These are phyloP conservation scores for Lachnellula subtilissima DNA, from an alignment of 2,329 filamentous ascomycete genomes.

Conservation along the genomic window DNA sequence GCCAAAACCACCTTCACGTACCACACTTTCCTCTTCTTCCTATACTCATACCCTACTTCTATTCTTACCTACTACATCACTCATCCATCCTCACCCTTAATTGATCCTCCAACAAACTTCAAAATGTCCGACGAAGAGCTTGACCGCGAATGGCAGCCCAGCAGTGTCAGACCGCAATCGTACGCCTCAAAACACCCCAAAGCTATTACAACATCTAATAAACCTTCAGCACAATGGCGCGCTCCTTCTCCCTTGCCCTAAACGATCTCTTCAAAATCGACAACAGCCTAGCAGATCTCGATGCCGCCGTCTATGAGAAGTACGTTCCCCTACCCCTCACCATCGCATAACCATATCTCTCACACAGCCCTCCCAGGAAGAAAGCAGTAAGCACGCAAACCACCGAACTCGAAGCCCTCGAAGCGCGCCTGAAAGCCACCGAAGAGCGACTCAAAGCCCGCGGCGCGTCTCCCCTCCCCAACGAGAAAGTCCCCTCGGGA, in stretches of 20 bases:
- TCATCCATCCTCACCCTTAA: neutral
- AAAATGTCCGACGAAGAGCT: conserved; percentile 59
- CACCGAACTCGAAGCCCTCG: conserved; percentile 79
- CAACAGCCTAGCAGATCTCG: conserved; percentile 67
- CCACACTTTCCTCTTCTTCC: neutral
- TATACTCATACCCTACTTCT: neutral
- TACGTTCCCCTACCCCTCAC: conserved; percentile 34
- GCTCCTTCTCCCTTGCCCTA: conserved; percentile 79
- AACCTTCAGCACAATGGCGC: conserved; percentile 69
- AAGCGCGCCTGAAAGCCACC: conserved; percentile 77
- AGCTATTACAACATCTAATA: too few relatives aligned
- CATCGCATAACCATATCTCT: conserved; percentile 2
- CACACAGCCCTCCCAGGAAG: conserved; percentile 53
- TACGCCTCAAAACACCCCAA: conserved; percentile 43
- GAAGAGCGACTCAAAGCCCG: conserved; percentile 65
- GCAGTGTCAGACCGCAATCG: conserved; percentile 68
- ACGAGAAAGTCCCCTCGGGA: conserved; percentile 1
- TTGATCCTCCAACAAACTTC: too few relatives aligned
- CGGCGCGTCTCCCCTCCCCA: conserved; percentile 1
- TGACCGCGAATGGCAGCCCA: conserved; percentile 77
- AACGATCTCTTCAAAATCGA: conserved; percentile 89
- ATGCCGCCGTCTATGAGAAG: conserved; percentile 76
- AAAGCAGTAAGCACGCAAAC: conserved; percentile 69
- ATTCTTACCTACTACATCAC: neutral
- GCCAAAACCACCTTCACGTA: neutral